Evolutionary conservation across 768 basidiomycete genomes (phyloP).

Genomic region (Crassisporium funariophilum): DNA sequence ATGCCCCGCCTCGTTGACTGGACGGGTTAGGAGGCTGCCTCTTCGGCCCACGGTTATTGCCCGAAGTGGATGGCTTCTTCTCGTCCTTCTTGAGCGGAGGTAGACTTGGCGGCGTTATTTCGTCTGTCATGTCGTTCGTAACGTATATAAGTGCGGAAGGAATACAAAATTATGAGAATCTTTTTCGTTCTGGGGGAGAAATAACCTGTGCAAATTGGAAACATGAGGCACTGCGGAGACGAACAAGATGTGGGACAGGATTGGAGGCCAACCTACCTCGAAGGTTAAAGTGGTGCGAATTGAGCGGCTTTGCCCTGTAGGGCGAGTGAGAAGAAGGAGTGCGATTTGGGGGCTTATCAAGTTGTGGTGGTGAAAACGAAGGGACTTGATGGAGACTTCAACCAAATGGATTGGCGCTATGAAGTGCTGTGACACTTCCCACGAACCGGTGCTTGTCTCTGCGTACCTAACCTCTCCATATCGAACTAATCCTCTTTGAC

Average conservation of each 20-base stretch:
- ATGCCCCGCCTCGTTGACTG: constrained; percentile 44
- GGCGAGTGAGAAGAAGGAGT: constrained; percentile 78
- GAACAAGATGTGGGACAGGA: constrained; percentile 8
- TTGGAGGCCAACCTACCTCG: constrained; percentile 40
- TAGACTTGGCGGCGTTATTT: constrained; percentile 62
- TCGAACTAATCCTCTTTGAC: too few species aligned
- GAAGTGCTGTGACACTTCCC: constrained; percentile 37
- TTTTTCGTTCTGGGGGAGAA: constrained; percentile 34
- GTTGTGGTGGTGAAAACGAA: constrained; percentile 50
- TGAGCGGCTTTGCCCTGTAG: constrained; percentile 86
- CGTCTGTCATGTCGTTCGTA: constrained; percentile 91
- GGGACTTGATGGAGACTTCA: constrained; percentile 42
- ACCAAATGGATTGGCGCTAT: constrained; percentile 28
- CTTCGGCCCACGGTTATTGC: constrained; percentile 57
- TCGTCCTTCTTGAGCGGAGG: constrained; percentile 69
- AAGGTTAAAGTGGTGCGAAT: constrained; percentile 43
- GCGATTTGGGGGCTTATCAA: constrained; percentile 44
- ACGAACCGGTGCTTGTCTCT: constrained; percentile 32
- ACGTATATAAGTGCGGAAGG: constrained; percentile 46
- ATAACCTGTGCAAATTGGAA: constrained; percentile 16
- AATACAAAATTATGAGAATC: constrained; percentile 53
- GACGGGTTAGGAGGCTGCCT: constrained; percentile 55
- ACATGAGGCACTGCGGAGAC: constrained; percentile 11
- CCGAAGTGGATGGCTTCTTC: constrained; percentile 58
- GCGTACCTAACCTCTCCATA: constrained; percentile 18